Base-by-base conservation (phyloP, 208 protist species). In the Leishmania guyanensis region DNA sequence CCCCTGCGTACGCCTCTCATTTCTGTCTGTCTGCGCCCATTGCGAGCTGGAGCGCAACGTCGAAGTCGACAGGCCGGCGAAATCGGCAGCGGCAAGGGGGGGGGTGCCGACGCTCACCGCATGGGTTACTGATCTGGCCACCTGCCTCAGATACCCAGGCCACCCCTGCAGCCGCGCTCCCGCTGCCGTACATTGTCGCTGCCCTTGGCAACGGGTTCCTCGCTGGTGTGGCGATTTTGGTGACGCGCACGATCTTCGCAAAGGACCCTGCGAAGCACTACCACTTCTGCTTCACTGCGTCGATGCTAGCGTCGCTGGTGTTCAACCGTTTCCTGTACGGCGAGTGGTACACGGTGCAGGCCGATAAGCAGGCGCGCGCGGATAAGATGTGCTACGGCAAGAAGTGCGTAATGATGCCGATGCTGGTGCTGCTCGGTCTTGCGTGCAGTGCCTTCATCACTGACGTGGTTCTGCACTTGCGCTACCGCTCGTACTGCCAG, bases 181-280 rank as follows among this genome's bases (percentile, higher is more conserved):
- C 86, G n/a, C 76, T 95, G 56, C 86, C 90, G 29, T 90, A 88
- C 76, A 73, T 93, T 26, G 75, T 90, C 9, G 84, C 89, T 5
- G 86, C 92, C 20, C 43, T 93, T 20, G 89, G 86, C 36, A 93
- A 90, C 87, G 92, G 92, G 39, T 93, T 89, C 75, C 53, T 80
- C 2, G 86, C 89, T 2, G 87, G 83, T 22, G 78, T 69, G 3
- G 79, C 71, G 10, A 65, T 93, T 26, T 83, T 96, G 64, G 88
- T 94, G 64, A 75, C 88, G 56, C 92, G 92, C 56, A 91, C 89
- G 65, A 90, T 94, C 66, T 96, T 88, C 86, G 88, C 86, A 33
- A 89, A 90, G 77, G 90, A 94, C 75, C 65, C 86, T 5, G 92
- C 86, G 48, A 93, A 93, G 89, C 90, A 93, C 84, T 95, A 94